Evolutionary conservation across 139 green algal genomes (phyloP), one percentile per base, ranked within the genome.

Genomic region (Chlorella ohadii): DNA sequence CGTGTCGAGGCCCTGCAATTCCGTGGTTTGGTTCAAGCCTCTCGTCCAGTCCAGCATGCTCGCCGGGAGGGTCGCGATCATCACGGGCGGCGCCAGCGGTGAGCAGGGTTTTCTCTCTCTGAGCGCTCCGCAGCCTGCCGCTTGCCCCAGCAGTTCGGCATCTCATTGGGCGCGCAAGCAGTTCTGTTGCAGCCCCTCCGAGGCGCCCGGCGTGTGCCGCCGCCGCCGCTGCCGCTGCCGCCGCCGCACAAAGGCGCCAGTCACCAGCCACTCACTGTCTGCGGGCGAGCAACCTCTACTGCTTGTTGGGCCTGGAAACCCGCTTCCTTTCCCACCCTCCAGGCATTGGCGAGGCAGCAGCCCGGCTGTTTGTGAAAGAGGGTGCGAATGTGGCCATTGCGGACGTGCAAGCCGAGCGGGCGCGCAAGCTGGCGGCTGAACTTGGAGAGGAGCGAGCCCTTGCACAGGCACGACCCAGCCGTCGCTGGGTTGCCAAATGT

Each of bases 311-410:
- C n/a, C n/a, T n/a, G n/a, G n/a, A n/a, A n/a, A n/a, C n/a, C n/a
- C n/a, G n/a, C n/a, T n/a, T n/a, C n/a, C n/a, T n/a, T n/a, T 1
- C 65, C 12, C 31, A 1, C 65, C 33, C 20, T 66, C 28, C 47
- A 79, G 73, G 73, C 51, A 79, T 79, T 33, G 73, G 73, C n/a
- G 73, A 63, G 47, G 73, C 73, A 4, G 55, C 57, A 11, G n/a
- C 47, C 20, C 73, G 73, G 3, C 51, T 79, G 31, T 79, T 79
- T 38, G 51, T 51, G 13, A 65, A 79, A 51, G 73, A 79, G 31
- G 73, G 73, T 4, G 73, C 73, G 3, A 31, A 51, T 6, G 73
- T 79, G 73, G 73, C 67, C 39, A 11, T 79, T 31, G 73, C 27
- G 12, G 73, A 55, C 67, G 71, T 6, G 41, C 25, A 7, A 33